Base-by-base conservation (phyloP, 345 rosid genomes). In the Euphorbia tirucalli region DNA sequence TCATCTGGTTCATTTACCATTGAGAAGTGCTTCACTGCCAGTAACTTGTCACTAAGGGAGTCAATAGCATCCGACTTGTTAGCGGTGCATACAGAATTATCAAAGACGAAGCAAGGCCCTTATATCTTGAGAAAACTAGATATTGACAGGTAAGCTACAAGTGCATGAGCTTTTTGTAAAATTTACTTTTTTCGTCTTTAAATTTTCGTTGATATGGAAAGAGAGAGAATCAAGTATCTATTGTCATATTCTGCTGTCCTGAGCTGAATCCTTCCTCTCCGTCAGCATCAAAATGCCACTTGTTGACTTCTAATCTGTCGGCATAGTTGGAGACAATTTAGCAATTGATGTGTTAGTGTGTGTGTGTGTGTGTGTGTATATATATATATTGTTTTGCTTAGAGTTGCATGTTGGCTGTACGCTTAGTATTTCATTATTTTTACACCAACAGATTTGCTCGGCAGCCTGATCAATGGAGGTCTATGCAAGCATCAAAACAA, bases 1-100 rank as follows among this genome's bases (percentile, higher is more conserved):
- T 75, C 89, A 1, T 90, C 96, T 15, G 93, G 98, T 75, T 90
- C 95, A 73, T 94, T 90, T 77, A 88, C 93, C 9, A 86, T 94
- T 70, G 96, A 92, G 71, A 94, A 85, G 79, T 92, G 98, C 82
- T 92, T 92, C 54, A 43, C 73, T 71, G 90, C 87, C 58, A 78
- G 95, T 85, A 89, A 87, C 74, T 56, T 85, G 77, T n/a, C n/a
- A n/a, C n/a, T n/a, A n/a, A n/a, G n/a, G n/a, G n/a, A n/a, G n/a
- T n/a, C n/a, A n/a, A n/a, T 94, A 78, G 96, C 88, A 65, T 75
- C 84, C 39, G 98, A 94, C 74, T 71, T 94, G 71, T 76, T 83
- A 79, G 83, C 82, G 49, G 90, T 87, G 76, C 86, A 60, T 75
- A 70, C 66, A 69, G 95, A 83, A 78, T 84, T 92, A 71, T 85